phyloP scores from a whole-genome alignment of 169 alveolate species.

The Blepharisma undulans region DNA sequence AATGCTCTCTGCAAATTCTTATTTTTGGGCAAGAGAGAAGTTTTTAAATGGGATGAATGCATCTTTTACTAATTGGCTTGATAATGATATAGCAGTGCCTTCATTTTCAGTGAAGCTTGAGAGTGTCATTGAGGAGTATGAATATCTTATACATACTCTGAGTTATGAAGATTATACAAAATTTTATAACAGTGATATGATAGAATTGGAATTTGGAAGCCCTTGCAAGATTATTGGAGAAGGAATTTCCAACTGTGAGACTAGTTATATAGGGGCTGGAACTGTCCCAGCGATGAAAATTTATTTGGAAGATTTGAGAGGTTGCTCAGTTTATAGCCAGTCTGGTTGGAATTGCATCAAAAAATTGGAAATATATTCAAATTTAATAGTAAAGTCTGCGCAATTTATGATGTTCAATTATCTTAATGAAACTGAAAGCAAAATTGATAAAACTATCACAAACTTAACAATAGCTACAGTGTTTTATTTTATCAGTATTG shows the following conservation, averaged over 20 bases:
- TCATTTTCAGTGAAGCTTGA: neutral
- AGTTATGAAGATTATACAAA: neutral
- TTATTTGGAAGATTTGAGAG: neutral
- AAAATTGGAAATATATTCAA: neutral
- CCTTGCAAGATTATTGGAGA: neutral
- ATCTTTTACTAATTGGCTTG: neutral
- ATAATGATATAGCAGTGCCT: neutral
- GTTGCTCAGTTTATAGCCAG: neutral
- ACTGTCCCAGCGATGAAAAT: neutral
- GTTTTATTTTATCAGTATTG: neutral
- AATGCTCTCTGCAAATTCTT: neutral
- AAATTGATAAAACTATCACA: neutral
- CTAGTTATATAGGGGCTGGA: neutral
- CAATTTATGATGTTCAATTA: neutral
- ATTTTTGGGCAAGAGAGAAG: neutral
- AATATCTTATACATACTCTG: neutral
- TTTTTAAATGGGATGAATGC: neutral
- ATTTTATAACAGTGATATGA: neutral
- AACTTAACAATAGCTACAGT: neutral
- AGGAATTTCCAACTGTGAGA: neutral
- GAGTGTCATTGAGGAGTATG: neutral
- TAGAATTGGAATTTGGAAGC: neutral
- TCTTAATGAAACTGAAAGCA: neutral
- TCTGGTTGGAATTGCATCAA: neutral
- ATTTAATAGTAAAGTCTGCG: neutral